Base-by-base conservation (phyloP, 352 stramenopile species). In the Globisporangium irregulare region DNA sequence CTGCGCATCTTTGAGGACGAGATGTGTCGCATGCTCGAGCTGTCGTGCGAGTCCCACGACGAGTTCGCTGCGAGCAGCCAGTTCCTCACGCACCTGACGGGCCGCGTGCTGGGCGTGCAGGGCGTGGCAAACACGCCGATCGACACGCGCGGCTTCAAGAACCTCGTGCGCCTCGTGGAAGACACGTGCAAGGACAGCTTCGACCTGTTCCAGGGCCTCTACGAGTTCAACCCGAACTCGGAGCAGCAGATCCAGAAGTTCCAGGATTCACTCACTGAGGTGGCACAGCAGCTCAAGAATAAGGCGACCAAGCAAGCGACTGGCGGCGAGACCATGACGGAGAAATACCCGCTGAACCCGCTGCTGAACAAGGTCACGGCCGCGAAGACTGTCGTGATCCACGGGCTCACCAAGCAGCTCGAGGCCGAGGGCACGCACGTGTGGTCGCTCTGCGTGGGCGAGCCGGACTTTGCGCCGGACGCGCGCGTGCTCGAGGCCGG, bases 31-130 rank as follows among this genome's bases (percentile, higher is more conserved):
- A 99, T 99, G 96, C 80, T 99, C 14, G 91, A 98, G 60, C 95
- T 99, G 83, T 97, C 87, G 58, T 99, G 96, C 76, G 92, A 98
- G 71, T 82, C 96, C 6, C 97, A 99, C 70, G 97, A 99, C 76
- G 93, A 94, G 65, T 98, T 96, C 67, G 95, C 97, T 32, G 96
- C 97, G 15, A 98, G 98, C 73, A 98, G 91, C 55, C 97, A 99
- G 86, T 99, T 99, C 76, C 93, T 99, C 69, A 99, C 97, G 25
- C 97, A 99, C 80, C 83, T 99, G 50, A 98, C 98, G 66, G 97
- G 97, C 18, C 91, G 97, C 54, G 98, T 99, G 66, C 80, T 99
- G 14, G 95, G 93, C 20, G 80, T 94, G 66, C 95, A 92, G 59
- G 82, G 84, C 53, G 81, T 98, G 5, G 80, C 82, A 62, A 87